Conservation (phyloP, 2,329 filamentous ascomycete species). For the Xylariales sp. region DNA sequence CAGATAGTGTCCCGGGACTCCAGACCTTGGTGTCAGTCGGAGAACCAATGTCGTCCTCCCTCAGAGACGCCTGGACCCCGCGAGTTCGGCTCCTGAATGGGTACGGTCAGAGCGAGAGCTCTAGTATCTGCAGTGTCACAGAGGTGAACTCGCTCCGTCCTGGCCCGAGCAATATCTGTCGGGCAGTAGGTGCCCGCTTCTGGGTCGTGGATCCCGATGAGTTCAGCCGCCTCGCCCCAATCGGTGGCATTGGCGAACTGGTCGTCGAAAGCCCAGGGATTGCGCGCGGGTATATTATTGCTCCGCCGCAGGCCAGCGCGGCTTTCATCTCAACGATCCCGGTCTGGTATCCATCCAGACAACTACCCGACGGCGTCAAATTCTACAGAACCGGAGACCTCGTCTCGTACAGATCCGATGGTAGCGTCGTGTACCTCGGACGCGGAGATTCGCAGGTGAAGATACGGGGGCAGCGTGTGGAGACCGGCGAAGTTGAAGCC, state of each 20-base stretch:
- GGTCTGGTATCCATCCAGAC: conserved; percentile 20
- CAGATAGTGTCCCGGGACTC: conserved; percentile 21
- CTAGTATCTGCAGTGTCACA: conserved; percentile 16
- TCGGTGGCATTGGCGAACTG: conserved; percentile 29
- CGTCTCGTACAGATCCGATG: conserved; percentile 22
- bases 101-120: conserved; percentile 26
- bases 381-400: conserved; percentile 31
- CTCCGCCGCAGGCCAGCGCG: conserved; percentile 9
- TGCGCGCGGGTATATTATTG: conserved; percentile 22
- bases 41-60: conserved; percentile 16
- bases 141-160: conserved; percentile 3
- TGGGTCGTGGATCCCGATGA: conserved; percentile 28
- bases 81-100: conserved; percentile 24
- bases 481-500: conserved; percentile 26
- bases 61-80: conserved; percentile 22
- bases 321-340: conserved; percentile 15
- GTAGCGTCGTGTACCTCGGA: conserved; percentile 17
- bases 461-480: conserved; percentile 29
- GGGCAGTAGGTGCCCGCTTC: conserved; percentile 21
- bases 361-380: conserved; percentile 15
- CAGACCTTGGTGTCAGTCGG: conserved; percentile 27
- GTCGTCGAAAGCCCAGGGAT: conserved; percentile 22
- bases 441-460: conserved; percentile 29
- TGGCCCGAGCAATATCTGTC: conserved; percentile 12
- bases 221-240: conserved; percentile 16